phyloP scores from a whole-genome alignment of 768 basidiomycete genomes.

The Guyanaporus albipodus region DNA sequence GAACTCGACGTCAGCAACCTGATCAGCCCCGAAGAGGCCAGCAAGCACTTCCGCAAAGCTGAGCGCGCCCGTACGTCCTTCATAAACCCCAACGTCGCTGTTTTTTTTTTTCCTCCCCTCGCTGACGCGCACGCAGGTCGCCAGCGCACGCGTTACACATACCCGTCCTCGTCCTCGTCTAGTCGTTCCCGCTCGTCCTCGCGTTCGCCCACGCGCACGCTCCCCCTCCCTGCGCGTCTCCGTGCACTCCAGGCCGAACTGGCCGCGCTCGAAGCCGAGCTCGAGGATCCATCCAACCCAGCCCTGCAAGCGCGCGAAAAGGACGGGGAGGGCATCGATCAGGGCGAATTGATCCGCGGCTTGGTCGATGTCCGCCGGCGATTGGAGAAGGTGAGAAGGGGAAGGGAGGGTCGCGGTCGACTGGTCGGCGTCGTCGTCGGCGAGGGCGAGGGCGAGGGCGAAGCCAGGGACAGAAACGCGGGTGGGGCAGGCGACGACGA shows the following conservation, averaged over 20 bases:
- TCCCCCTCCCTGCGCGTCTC: conserved; percentile 56
- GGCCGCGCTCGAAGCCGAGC: conserved; percentile 70
- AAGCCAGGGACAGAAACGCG: conserved; percentile 1
- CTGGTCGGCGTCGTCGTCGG: conserved; percentile 57
- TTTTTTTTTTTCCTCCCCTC: too few relatives aligned
- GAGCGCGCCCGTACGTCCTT: conserved; percentile 52
- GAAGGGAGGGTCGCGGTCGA: conserved; percentile 61
- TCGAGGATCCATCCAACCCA: conserved; percentile 78
- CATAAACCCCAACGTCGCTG: too few relatives aligned
- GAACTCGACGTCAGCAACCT: conserved; percentile 68
- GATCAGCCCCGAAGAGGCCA: conserved; percentile 64
- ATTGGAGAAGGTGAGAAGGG: conserved; percentile 62
- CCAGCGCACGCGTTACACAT: conserved; percentile 57
- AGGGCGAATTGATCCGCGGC: conserved; percentile 72
- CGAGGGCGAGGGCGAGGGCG: conserved; percentile 7
- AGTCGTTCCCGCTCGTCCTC: conserved; percentile 40
- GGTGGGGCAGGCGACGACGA: conserved; percentile 1
- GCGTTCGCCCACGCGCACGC: conserved; percentile 29
- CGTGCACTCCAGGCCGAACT: conserved; percentile 74
- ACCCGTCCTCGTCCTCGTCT: conserved; percentile 55
- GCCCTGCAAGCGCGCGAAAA: conserved; percentile 56
- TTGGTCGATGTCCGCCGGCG: conserved; percentile 70
- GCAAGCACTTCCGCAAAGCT: conserved; percentile 64
- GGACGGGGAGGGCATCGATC: conserved; percentile 51
- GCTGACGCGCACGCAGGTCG: conserved; percentile 35